Evolutionary conservation across 306 rosid genomes (phyloP).

Genomic region (Gleditsia sinensis): DNA sequence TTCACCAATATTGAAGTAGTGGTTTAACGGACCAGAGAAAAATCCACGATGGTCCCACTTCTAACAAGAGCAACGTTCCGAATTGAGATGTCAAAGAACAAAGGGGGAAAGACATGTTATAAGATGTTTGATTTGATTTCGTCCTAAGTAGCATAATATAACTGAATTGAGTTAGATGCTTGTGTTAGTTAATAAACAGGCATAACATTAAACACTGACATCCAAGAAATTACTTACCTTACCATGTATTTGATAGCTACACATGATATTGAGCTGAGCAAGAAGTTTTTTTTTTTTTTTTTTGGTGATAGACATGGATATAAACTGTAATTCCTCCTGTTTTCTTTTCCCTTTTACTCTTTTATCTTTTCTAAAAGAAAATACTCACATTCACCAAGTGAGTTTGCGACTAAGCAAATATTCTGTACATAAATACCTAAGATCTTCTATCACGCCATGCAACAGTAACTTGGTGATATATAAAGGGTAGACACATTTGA

Average conservation of each 20-base stretch:
- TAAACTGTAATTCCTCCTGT: slow-evolving; percentile 17
- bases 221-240: neutral
- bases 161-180: too few relatives aligned
- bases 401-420: slow-evolving; percentile 17
- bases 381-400: neutral
- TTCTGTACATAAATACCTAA: slow-evolving; percentile 32
- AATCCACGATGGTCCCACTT: neutral
- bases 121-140: too few relatives aligned
- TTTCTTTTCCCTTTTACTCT: neutral
- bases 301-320: neutral
- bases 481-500: slow-evolving; percentile 22
- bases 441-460: slow-evolving; percentile 7
- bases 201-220: neutral
- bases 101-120: too few relatives aligned
- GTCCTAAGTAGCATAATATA: too few relatives aligned
- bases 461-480: slow-evolving; percentile 9
- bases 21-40: too few relatives aligned
- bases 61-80: neutral
- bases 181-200: neutral
- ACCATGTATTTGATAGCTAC: neutral
- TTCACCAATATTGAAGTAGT: too few relatives aligned
- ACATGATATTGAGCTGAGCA: neutral
- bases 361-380: neutral
- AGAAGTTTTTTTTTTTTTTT: neutral
- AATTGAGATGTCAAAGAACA: slow-evolving; percentile 5